Evolutionary conservation across 257 asterid genomes (phyloP).

Genomic region (Voacanga thouarsii): DNA sequence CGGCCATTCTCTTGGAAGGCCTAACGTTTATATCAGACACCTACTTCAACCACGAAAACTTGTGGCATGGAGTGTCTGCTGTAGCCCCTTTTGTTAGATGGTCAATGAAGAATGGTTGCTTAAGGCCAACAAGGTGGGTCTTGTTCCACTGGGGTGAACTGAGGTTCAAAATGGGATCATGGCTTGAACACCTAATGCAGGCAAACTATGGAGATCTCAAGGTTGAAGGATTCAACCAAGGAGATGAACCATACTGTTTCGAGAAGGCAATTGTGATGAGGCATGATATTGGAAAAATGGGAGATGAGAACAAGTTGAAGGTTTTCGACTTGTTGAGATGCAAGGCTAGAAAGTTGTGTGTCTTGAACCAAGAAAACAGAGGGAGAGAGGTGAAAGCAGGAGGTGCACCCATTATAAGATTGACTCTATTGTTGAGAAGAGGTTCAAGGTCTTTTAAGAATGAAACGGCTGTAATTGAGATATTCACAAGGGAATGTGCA

Average conservation of each 20-base stretch:
- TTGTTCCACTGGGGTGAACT: constrained; percentile 39
- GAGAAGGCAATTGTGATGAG: constrained; percentile 41
- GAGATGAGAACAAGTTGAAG: constrained; percentile 28
- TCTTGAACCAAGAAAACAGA: constrained; percentile 16
- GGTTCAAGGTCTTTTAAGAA: constrained; percentile 39
- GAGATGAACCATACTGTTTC: constrained; percentile 34
- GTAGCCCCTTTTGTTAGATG: constrained; percentile 34
- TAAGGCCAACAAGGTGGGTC: constrained; percentile 34
- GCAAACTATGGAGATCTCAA: constrained; percentile 25
- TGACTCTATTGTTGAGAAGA: constrained; percentile 34
- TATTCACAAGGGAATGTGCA: constrained; percentile 28
- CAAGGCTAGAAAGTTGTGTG: constrained; percentile 32
- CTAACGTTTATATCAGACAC: constrained; percentile 37
- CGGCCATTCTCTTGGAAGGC: constrained; percentile 32
- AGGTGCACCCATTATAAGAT: constrained; percentile 27
- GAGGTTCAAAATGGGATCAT: constrained; percentile 30
- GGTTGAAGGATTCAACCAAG: constrained; percentile 26
- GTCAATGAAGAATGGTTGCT: constrained; percentile 31
- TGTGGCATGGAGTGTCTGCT: constrained; percentile 42
- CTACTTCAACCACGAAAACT: constrained; percentile 26
- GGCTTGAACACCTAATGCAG: constrained; percentile 28
- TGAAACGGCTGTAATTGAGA: constrained; percentile 27
- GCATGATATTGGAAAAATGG: constrained; percentile 30
- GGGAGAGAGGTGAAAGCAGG: constrained; percentile 17
- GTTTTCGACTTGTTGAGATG: constrained; percentile 29